phyloP scores from a whole-genome alignment of 2,329 filamentous ascomycete genomes.

The Alternaria conjuncta region DNA sequence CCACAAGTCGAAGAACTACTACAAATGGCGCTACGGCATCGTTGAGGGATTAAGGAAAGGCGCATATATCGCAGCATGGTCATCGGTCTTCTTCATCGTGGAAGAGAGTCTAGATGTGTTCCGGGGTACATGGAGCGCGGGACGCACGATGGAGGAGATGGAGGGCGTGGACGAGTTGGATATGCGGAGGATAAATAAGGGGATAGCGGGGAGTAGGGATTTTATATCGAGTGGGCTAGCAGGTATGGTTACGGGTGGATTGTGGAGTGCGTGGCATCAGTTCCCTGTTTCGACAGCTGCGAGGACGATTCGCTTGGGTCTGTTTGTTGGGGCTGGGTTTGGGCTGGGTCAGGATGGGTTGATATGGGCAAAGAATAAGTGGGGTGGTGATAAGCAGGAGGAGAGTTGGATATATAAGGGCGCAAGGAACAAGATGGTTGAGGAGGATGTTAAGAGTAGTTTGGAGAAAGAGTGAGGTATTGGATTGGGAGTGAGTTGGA shows the following conservation, averaged over 20 bases:
- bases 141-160: constrained; percentile 48
- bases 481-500: not conserved
- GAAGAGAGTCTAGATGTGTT: constrained; percentile 86
- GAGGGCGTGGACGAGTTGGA: constrained; percentile 46
- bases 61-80: constrained; percentile 72
- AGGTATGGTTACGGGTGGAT: constrained; percentile 81
- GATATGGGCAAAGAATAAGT: constrained; percentile 71
- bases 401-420: constrained; percentile 53
- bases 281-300: constrained; percentile 71
- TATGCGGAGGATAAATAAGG: constrained; percentile 33
- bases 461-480: constrained; percentile 7
- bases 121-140: constrained; percentile 52
- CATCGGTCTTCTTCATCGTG: constrained; percentile 75
- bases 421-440: constrained; percentile 44
- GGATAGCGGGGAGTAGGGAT: constrained; percentile 60
- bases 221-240: constrained; percentile 82
- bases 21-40: constrained; percentile 76
- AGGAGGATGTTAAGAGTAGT: constrained; percentile 9
- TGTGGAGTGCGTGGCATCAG: constrained; percentile 84
- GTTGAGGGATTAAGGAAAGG: constrained; percentile 81
- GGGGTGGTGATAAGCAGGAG: constrained; percentile 57
- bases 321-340: constrained; percentile 79
- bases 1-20: constrained; percentile 97
- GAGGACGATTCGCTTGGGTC: constrained; percentile 76
- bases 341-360: constrained; percentile 81